phyloP scores from a whole-genome alignment of 140 eudicot species.

The Cichorium intybus region DNA sequence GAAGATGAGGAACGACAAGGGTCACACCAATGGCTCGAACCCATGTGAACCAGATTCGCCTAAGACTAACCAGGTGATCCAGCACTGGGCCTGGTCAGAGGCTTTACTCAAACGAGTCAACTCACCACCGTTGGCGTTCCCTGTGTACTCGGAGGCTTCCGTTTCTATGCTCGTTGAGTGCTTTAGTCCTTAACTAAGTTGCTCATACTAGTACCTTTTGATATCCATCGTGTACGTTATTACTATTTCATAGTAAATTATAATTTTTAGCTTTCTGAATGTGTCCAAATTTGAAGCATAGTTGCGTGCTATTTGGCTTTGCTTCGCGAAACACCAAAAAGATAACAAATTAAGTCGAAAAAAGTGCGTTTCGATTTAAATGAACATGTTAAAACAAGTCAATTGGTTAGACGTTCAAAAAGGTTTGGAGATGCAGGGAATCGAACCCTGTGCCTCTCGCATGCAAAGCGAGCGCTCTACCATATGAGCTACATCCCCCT shows the following conservation, averaged over 20 bases:
- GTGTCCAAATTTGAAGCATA: no score
- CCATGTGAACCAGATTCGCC: conserved; percentile 19
- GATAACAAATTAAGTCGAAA: no score
- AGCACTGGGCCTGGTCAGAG: conserved; percentile 16
- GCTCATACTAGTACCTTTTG: not conserved
- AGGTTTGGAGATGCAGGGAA: conserved; percentile 96
- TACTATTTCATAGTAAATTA: not conserved
- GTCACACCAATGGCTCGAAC: conserved; percentile 19
- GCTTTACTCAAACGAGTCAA: conserved; percentile 25
- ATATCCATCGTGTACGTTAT: not conserved
- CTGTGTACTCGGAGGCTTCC: conserved; percentile 47
- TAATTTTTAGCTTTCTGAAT: no score
- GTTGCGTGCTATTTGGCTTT: no score
- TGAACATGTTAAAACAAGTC: no score
- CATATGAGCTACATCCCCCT: conserved; percentile 99
- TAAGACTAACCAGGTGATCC: conserved; percentile 3
- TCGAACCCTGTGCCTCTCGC: conserved; percentile 99
- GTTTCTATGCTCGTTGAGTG: conserved; percentile 48
- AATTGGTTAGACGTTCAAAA: no score
- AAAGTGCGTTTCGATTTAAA: no score
- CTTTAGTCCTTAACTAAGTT: conserved; percentile 49
- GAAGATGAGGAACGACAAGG: conserved; percentile 29
- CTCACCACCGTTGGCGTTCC: conserved; percentile 6
- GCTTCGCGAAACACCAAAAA: no score
- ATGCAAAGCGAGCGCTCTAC: conserved; percentile 99